These are phyloP conservation scores for Letharia columbiana DNA, from an alignment of 495 filamentous ascomycete species.

Conservation along the genomic window DNA sequence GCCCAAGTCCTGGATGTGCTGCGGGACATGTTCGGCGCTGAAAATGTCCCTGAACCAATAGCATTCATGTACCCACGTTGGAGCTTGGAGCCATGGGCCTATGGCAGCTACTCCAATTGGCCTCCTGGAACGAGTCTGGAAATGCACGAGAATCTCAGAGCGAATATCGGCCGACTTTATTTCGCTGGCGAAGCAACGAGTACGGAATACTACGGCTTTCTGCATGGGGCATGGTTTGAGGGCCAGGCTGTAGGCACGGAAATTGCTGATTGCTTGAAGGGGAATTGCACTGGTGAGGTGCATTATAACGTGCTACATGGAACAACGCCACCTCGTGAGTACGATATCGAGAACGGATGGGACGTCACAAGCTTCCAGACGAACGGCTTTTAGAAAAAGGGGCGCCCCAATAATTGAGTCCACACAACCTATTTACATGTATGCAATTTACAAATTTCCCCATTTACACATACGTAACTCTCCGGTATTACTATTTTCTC, in stretches of 20 bases:
- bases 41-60: conserved; percentile 54
- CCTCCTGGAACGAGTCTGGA: conserved; percentile 56
- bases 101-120: conserved; percentile 69
- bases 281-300: conserved; percentile 19
- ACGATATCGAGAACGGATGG: conserved; percentile 32
- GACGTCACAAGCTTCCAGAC: conserved; percentile 25
- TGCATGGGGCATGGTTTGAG: conserved; percentile 62
- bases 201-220: conserved; percentile 60
- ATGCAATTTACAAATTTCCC: neutral
- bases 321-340: conserved; percentile 27
- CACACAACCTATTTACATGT: neutral
- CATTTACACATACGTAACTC: neutral
- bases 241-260: conserved; percentile 45
- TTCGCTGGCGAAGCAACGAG: conserved; percentile 70
- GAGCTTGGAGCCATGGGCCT: conserved; percentile 56
- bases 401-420: neutral
- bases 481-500: neutral
- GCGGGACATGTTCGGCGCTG: conserved; percentile 55
- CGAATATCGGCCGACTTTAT: conserved; percentile 56
- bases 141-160: conserved; percentile 63
- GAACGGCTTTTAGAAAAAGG: conserved; percentile 6
- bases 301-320: conserved; percentile 33
- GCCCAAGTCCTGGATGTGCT: conserved; percentile 53
- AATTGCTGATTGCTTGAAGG: conserved; percentile 39
- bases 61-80: conserved; percentile 66